Base-by-base conservation (phyloP, 164 flowering plant genomes). In the Chloranthus sessilifolius region DNA sequence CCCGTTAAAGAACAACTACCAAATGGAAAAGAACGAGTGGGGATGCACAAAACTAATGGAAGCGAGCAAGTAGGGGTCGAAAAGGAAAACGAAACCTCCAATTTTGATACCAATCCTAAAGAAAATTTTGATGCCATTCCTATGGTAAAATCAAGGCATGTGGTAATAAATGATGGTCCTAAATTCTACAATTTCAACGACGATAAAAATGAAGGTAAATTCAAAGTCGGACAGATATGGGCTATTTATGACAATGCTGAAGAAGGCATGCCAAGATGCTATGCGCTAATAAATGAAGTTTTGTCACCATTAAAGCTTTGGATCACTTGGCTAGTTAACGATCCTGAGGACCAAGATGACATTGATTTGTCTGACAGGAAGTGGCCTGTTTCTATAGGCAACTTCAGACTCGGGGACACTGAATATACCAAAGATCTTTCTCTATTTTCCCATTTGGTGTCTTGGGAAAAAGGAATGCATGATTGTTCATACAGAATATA, bases 261-360 rank as follows among this genome's bases (percentile, higher is more conserved):
- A 57, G 83, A 78, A 57, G 64, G 68, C 55, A 78, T 81, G 83
- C 87, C 87, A 16, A 70, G 87, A 52, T 74, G 63, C 50, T 78
- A 81, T 72, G 83, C 73, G 47, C 52, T 43, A 10, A 21, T 78
- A 22, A 66, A 43, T 40, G 66, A 62, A 50, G 67, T 75, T 5
- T 50, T 21, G 12, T 37, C 61, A 19, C 67, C 70, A 47, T 71
- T 65, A 12, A 75, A 67, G 73, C 50, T 81, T 16, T 36, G 17
- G 25, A 66, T 78, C 27, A 67, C 74, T 39, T 81, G 87, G 87
- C 55, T 81, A 10, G 87, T 74, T 56, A 54, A 76, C 16, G 11
- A 59, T 19, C 67, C 78, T 7, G 42, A 63, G 28, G 60, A 52
- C 1, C 15, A 23, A 39, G 60, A 24, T 16, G 70, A 73, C 47